A percentile compares a stretch with the other conserved stretches of the same genome.
phyloP scores from a whole-genome alignment of 805 yeast species.

The Zygosaccharomyces gambellarensis region DNA sequence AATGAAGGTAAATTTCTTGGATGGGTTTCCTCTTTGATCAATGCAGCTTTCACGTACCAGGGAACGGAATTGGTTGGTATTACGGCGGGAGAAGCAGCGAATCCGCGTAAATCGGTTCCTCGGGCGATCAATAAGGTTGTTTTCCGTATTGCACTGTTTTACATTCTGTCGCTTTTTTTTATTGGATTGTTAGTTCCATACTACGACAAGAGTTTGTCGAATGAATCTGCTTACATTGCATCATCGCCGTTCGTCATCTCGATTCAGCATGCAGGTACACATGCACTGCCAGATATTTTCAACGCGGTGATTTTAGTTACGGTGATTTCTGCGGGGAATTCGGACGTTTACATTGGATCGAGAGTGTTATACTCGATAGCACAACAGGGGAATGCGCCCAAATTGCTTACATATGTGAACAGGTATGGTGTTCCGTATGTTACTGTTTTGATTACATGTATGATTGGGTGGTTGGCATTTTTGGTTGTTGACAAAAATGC shows the following conservation, averaged over 20 bases:
- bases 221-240: constrained; percentile 38
- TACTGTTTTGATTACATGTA: constrained; percentile 51
- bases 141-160: constrained; percentile 56
- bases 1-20: constrained; percentile 47
- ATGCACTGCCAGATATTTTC: constrained; percentile 61
- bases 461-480: constrained; percentile 56
- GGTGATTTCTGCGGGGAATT: constrained; percentile 71
- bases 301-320: constrained; percentile 66
- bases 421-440: constrained; percentile 55
- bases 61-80: constrained; percentile 58
- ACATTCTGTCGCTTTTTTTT: constrained; percentile 56
- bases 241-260: constrained; percentile 68
- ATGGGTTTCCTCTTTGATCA: constrained; percentile 50
- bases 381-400: constrained; percentile 55
- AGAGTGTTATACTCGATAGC: constrained; percentile 64
- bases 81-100: constrained; percentile 56
- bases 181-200: constrained; percentile 63
- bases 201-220: constrained; percentile 45
- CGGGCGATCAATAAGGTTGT: constrained; percentile 62
- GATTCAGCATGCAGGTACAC: constrained; percentile 61
- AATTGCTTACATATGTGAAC: constrained; percentile 48
- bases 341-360: constrained; percentile 69
- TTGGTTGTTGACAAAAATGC: constrained; percentile 49
- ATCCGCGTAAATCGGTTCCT: constrained; percentile 66
- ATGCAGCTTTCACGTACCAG: constrained; percentile 56